These are phyloP conservation scores for Cercospora berteroae DNA, from an alignment of 2,329 filamentous ascomycete species.

Conservation along the genomic window DNA sequence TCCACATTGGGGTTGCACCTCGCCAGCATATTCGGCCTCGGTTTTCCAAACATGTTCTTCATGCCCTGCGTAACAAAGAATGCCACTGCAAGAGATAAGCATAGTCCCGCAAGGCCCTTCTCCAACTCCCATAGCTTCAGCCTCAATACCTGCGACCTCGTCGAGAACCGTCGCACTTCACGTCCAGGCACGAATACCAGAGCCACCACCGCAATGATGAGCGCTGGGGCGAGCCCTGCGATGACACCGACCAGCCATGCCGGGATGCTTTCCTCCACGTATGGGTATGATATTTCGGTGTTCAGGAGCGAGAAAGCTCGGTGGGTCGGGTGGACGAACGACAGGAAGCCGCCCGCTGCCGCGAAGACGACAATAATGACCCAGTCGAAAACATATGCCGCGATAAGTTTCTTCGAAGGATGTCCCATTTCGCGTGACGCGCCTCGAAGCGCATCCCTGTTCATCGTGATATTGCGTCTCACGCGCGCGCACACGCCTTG, in stretches of 20 bases:
- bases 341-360: constrained; percentile 43
- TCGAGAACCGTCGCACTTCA: constrained; percentile 49
- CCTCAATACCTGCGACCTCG: constrained; percentile 62
- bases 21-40: constrained; percentile 62
- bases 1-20: constrained; percentile 74
- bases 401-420: constrained; percentile 44
- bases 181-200: constrained; percentile 68
- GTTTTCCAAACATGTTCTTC: constrained; percentile 71
- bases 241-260: constrained; percentile 64
- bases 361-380: constrained; percentile 55
- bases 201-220: constrained; percentile 66
- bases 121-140: constrained; percentile 91
- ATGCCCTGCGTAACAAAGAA: constrained; percentile 82
- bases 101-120: constrained; percentile 76
- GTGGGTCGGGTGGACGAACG: constrained; percentile 61
- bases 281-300: constrained; percentile 76
- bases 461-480: neutral
- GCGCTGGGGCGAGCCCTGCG: constrained; percentile 62
- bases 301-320: constrained; percentile 71
- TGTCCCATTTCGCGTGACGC: constrained; percentile 17
- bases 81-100: constrained; percentile 65
- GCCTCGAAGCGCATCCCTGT: constrained; percentile 14
- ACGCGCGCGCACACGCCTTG: neutral
- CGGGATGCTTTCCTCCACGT: constrained; percentile 69
- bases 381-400: constrained; percentile 75